Evolutionary conservation across 169 alveolate species (phyloP).

Genomic region (Theileria sp.): DNA sequence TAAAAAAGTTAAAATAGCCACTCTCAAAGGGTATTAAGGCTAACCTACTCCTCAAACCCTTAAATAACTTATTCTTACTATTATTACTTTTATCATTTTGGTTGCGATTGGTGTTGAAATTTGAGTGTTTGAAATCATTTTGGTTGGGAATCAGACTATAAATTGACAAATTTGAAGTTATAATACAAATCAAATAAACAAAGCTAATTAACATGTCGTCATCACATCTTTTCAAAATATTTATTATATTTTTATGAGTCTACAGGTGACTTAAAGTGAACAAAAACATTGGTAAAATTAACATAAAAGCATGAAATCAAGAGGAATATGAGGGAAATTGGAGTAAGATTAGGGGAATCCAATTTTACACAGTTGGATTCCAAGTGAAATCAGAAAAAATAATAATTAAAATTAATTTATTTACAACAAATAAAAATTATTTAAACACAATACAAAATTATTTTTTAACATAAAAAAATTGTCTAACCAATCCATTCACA

Average conservation of each 20-base stretch:
- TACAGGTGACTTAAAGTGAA: background rate
- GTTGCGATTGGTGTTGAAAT: background rate
- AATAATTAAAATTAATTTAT: no score
- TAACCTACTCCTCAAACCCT: background rate
- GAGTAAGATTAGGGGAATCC: background rate
- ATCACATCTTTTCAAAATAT: background rate
- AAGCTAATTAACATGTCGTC: background rate
- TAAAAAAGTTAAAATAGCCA: constrained; percentile 18
- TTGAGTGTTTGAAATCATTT: background rate
- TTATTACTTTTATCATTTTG: no score
- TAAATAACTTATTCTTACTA: no score
- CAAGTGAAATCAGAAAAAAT: background rate
- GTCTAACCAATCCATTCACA: no score
- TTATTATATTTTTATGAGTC: no score
- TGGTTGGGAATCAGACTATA: background rate
- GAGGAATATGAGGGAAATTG: background rate
- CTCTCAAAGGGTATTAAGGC: constrained; percentile 50
- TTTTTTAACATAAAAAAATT: no score
- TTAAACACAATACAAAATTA: no score
- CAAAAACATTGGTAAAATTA: background rate
- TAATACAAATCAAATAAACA: background rate
- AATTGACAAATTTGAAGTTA: background rate
- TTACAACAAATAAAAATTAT: no score
- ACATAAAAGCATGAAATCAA: no score
- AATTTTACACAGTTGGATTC: background rate